Evolutionary conservation across 768 basidiomycete species (phyloP).

Genomic region (Pleurotus tuoliensis): DNA sequence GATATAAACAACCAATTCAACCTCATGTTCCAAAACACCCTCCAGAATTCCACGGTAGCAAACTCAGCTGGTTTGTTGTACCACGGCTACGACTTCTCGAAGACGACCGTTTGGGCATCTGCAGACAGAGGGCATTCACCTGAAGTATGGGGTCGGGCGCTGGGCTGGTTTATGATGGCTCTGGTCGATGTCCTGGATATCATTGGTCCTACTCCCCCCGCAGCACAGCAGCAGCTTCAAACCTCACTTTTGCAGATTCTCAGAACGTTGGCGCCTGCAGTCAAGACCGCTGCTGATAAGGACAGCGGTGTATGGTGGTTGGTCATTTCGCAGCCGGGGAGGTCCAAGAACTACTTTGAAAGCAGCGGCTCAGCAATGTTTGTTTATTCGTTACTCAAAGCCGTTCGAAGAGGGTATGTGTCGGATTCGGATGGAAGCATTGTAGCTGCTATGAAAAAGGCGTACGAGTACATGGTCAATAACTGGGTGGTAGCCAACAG

Average conservation of each 20-base stretch:
- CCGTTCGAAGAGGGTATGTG: constrained; percentile 38
- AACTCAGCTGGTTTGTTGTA: constrained; percentile 41
- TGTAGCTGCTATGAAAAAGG: constrained; percentile 32
- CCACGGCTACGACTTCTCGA: constrained; percentile 47
- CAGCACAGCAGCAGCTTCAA: constrained; percentile 17
- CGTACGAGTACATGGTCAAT: constrained; percentile 35
- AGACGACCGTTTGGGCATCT: constrained; percentile 39
- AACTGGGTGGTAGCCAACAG: constrained; percentile 37
- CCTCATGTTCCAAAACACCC: constrained; percentile 40
- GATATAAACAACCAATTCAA: constrained; percentile 39
- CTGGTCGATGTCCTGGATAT: constrained; percentile 42
- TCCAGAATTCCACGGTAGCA: constrained; percentile 31
- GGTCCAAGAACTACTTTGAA: constrained; percentile 45
- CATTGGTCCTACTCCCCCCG: constrained; percentile 11
- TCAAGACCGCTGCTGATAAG: constrained; percentile 36
- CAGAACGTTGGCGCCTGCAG: constrained; percentile 27
- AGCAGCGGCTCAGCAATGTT: constrained; percentile 44
- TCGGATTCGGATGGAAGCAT: constrained; percentile 35
- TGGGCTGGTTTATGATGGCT: constrained; percentile 48
- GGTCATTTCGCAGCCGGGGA: constrained; percentile 44
- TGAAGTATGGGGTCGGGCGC: constrained; percentile 45
- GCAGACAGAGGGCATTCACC: constrained; percentile 42
- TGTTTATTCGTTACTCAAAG: constrained; percentile 42
- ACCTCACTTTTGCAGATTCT: constrained; percentile 28
- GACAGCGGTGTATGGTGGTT: constrained; percentile 44